Evolutionary conservation across 306 rosid species (phyloP), one percentile per base, ranked within the genome.

Genomic region (Cucurbita maxima): DNA sequence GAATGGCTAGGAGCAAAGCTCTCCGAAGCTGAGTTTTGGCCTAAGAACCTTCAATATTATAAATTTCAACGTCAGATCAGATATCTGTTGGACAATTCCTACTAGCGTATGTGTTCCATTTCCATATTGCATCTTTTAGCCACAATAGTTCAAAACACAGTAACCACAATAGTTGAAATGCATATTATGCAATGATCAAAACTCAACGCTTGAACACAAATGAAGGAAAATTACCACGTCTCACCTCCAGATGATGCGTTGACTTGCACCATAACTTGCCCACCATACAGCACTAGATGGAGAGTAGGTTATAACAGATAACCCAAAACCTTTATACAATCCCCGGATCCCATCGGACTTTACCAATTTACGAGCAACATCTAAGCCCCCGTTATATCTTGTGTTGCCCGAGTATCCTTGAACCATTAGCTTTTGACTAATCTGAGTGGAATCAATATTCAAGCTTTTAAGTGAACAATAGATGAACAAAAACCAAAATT

Each of bases 241-340:
- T 88, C 86, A 92, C 98, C 98, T 92, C 98, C 98, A 88, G 80
- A 92, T 80, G 73, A 77, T 67, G 72, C 92, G 96, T 82, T 92
- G 92, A 82, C 96, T 92, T 75, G 96, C 87, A 79, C 96, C 96
- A 69, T 92, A 92, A 78, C 92, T 89, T 76, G 96, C 92, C 98
- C 98, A 92, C 98, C 98, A 92, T 54, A 92, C 96, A 79, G 92
- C 98, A 66, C 91, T 92, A 50, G 98, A 90, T 66, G 98, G 96
- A 43, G 95, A 84, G 76, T 92, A 92, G 61, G 98, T 92, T 92
- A 92, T 83, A 75, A 92, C 81, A 53, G 98, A 92, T 71, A 92
- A 83, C 60, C 98, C 96, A 78, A 90, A 92, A 74, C 98, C 98
- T 80, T 83, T 88, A 80, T 92, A 92, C 54, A 92, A 84, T 79